Base-by-base conservation (phyloP, 2,329 filamentous ascomycete genomes). In the Akanthomyces muscarius region DNA sequence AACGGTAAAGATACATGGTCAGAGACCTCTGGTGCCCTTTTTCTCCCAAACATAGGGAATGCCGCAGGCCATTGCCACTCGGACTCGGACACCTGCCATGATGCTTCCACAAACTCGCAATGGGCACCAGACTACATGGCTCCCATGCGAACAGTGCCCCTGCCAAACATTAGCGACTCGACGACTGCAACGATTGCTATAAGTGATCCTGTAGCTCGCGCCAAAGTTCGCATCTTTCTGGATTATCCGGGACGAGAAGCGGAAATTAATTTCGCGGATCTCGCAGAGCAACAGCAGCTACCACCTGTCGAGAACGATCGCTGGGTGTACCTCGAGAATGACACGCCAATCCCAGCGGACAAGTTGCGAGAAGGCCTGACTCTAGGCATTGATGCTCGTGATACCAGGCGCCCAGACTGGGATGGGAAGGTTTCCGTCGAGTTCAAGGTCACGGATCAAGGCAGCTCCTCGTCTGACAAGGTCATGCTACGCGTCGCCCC, bases 401-500 rank as follows among this genome's bases (percentile, higher is more conserved):
- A 76, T 41, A 61, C 68, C 21, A 66, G 68, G 30, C 59, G 70
- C 21, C 10, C 44, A 1, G 65, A 38, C 4, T 75, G 73, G 73
- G 68, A 75, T 18, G 73, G 72, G 3, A 63, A 64, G 0, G 71
- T 68, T 45, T 69, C 16, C 13, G 66, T 72, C 41, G 63, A 65
- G 8, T 75, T 78, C 58, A 67, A 66, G 10, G 69, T 78, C 1
- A 72, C 56, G 65, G 66, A 0, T 63, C 1, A 67, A 64, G 0
- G 75, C 56, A 64, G 51, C 0, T 36, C 33, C 8, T 36, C 33
- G 33, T 36, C 33, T 11, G 33, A 36, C 33, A 36, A 36, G 33
- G 74, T 78, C 4, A 66, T 66, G 4, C 64, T 79, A 4, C 73
- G 71, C 4, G 70, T 77, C 10, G 76, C 77, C 0, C 76, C 77